Conservation (phyloP, 2,329 filamentous ascomycete species). For the Cryoendolithus antarcticus region DNA sequence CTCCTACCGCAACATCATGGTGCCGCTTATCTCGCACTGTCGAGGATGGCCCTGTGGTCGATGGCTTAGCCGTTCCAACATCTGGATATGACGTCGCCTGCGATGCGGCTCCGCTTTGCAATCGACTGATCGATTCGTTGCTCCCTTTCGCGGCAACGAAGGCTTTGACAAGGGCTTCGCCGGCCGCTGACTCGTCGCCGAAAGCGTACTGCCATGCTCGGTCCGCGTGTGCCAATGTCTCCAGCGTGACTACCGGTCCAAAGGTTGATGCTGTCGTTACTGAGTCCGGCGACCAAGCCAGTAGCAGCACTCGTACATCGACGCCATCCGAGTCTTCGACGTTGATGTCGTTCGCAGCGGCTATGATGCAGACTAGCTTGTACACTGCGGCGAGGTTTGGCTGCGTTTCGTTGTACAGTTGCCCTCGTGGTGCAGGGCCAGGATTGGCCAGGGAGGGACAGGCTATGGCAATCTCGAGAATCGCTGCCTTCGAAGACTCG, state of each 20-base stretch:
- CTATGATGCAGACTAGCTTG: constrained; percentile 61
- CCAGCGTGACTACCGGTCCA: constrained; percentile 40
- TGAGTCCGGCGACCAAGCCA: constrained; percentile 44
- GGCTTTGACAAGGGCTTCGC: constrained; percentile 43
- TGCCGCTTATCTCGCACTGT: constrained; percentile 29
- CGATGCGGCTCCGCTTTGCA: constrained; percentile 25
- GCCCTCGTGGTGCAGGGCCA: constrained; percentile 38
- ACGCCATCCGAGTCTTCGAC: constrained; percentile 57
- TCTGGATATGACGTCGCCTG: constrained; percentile 6
- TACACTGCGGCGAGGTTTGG: constrained; percentile 66
- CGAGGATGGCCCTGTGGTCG: background rate
- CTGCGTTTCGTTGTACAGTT: constrained; percentile 58
- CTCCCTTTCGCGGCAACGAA: constrained; percentile 26
- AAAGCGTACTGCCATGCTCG: constrained; percentile 55
- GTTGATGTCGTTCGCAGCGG: constrained; percentile 50
- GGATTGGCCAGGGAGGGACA: constrained; percentile 47
- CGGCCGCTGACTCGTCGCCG: constrained; percentile 51
- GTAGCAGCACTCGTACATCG: constrained; percentile 61
- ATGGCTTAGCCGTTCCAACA: background rate
- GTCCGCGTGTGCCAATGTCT: constrained; percentile 34
- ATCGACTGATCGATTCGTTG: constrained; percentile 20
- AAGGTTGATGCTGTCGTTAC: constrained; percentile 13
- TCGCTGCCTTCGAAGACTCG: constrained; percentile 23
- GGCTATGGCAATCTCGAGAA: constrained; percentile 50
- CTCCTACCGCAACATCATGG: constrained; percentile 48